A percentile compares a stretch with the other conserved stretches of the same genome.
Conservation (phyloP, 306 rosid species). For the Astragalus glycyphyllos region DNA sequence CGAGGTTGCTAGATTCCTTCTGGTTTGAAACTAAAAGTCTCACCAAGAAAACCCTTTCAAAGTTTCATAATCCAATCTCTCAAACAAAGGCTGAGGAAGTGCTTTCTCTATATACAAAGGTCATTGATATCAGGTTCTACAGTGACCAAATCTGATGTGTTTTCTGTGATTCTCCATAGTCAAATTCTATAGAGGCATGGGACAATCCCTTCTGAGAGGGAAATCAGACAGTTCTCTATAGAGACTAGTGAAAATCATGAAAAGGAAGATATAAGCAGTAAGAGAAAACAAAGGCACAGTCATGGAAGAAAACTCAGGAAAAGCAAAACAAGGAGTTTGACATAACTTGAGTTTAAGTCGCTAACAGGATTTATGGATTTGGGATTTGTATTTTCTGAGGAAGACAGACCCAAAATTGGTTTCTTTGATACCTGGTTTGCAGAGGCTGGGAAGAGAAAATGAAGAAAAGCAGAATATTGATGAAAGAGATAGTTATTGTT, state of each 20-base stretch:
- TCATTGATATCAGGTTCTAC: constrained; percentile 51
- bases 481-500: too few species aligned
- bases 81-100: constrained; percentile 14
- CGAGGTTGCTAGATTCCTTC: constrained; percentile 59
- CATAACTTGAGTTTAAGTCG: constrained; percentile 76
- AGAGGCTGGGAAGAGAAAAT: constrained; percentile 53
- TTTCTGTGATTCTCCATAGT: constrained; percentile 43
- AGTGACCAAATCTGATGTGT: constrained; percentile 52
- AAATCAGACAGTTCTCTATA: constrained; percentile 43
- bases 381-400: constrained; percentile 80
- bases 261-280: background rate
- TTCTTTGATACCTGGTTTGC: constrained; percentile 76
- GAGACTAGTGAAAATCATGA: constrained; percentile 9
- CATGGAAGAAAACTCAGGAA: constrained; percentile 22
- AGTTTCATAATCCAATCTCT: constrained; percentile 17
- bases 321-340: constrained; percentile 52
- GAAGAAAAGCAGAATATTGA: constrained; percentile 38
- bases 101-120: constrained; percentile 32
- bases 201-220: constrained; percentile 57
- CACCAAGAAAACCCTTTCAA: constrained; percentile 39
- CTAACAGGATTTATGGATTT: constrained; percentile 90
- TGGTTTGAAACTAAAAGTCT: constrained; percentile 65
- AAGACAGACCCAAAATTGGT: constrained; percentile 63
- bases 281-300: constrained; percentile 25
- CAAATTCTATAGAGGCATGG: constrained; percentile 49